Percentiles rank a stretch among this genome's conserved stretches.
Conservation (phyloP, 495 filamentous ascomycete species). For the Aspergillus homomorphus region DNA sequence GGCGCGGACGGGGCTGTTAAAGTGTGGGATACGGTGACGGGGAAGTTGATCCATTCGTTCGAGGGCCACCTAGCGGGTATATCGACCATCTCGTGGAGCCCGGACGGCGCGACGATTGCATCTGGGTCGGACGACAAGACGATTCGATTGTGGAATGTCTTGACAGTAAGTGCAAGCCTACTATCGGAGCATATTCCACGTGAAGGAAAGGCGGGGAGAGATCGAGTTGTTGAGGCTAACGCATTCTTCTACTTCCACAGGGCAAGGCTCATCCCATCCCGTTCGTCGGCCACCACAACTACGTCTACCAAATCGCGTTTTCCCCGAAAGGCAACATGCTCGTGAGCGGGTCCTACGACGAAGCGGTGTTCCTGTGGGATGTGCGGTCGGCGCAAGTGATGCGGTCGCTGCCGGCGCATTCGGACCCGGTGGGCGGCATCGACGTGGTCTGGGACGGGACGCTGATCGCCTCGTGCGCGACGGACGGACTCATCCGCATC, state of each 20-base stretch:
- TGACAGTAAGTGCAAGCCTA: constrained; percentile 54
- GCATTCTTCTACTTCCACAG: constrained; percentile 22
- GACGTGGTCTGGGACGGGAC: constrained; percentile 93
- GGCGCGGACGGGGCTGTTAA: constrained; percentile 85
- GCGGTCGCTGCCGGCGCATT: constrained; percentile 89
- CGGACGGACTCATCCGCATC: constrained; percentile 85
- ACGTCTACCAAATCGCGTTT: constrained; percentile 90
- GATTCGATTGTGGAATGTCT: constrained; percentile 86
- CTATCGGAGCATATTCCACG: too few relatives aligned
- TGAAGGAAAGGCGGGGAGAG: too few relatives aligned
- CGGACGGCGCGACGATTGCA: constrained; percentile 79
- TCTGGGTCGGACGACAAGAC: constrained; percentile 95
- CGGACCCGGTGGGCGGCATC: constrained; percentile 89
- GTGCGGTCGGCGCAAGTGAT: constrained; percentile 77
- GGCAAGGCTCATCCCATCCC: constrained; percentile 61
- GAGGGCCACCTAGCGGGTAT: constrained; percentile 91
- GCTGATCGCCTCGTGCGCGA: constrained; percentile 80
- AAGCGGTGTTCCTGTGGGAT: constrained; percentile 96
- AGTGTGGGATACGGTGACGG: constrained; percentile 81
- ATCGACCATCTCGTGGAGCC: constrained; percentile 85
- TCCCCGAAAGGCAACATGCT: constrained; percentile 96
- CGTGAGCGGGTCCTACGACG: constrained; percentile 91
- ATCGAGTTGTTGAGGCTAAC: constrained; percentile 1
- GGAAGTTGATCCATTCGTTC: constrained; percentile 77
- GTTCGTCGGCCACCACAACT: constrained; percentile 88